Conservation (phyloP, 768 basidiomycete species). For the Calocybe indica region DNA sequence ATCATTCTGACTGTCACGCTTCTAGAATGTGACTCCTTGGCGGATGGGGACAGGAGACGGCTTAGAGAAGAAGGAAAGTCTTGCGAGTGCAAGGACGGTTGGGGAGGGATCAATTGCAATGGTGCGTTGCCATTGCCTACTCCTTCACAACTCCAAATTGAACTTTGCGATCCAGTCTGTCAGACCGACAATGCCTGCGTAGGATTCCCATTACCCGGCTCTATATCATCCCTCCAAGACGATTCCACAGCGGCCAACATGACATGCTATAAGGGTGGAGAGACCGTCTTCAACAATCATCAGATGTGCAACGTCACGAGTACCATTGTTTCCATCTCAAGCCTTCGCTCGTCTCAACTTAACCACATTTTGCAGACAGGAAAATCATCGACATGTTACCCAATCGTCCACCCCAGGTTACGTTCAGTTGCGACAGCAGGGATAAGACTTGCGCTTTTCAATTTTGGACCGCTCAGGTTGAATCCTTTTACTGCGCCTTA, state of each 20-base stretch:
- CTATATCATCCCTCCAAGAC: slow-evolving; percentile 32
- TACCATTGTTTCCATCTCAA: slow-evolving; percentile 33
- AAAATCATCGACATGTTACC: slow-evolving; percentile 94
- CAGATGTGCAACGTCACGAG: slow-evolving; percentile 99
- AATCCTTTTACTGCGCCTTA: slow-evolving; percentile 94
- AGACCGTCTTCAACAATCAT: slow-evolving; percentile 91
- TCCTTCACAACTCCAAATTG: neutral
- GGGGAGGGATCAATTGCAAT: slow-evolving; percentile 97
- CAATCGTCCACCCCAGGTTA: slow-evolving; percentile 88
- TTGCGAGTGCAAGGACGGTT: slow-evolving; percentile 91
- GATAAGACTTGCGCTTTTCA: slow-evolving; percentile 82
- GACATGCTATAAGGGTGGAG: slow-evolving; percentile 92
- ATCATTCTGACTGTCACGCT: slow-evolving; percentile 4
- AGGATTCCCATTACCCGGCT: slow-evolving; percentile 63
- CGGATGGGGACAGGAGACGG: slow-evolving; percentile 81
- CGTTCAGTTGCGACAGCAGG: slow-evolving; percentile 79
- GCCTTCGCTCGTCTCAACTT: neutral
- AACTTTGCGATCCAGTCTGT: slow-evolving; percentile 58
- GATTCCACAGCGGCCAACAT: slow-evolving; percentile 47
- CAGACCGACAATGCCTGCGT: slow-evolving; percentile 74
- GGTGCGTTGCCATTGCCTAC: slow-evolving; percentile 42
- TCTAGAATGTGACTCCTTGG: slow-evolving; percentile 88
- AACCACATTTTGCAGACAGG: slow-evolving; percentile 51
- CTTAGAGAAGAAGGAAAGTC: slow-evolving; percentile 69
- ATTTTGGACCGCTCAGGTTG: slow-evolving; percentile 94